These are phyloP conservation scores for Verticillium nonalfalfae DNA, from an alignment of 2,329 filamentous ascomycete genomes.

Conservation along the genomic window DNA sequence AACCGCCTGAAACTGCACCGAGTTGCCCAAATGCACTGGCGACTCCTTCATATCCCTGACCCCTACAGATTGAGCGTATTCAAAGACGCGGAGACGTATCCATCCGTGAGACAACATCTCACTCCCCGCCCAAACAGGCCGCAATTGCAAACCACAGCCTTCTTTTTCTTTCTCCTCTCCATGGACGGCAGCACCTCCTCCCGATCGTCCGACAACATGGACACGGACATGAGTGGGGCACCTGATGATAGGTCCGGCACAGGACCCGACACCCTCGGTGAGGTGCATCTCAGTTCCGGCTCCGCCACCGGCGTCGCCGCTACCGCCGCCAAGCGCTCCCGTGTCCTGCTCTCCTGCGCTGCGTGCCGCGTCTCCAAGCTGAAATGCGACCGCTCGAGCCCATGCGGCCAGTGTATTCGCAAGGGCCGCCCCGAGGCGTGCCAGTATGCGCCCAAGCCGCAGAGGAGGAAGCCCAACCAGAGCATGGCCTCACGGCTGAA, in stretches of 20 bases:
- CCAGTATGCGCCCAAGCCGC: constrained; percentile 40
- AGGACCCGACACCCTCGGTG: not conserved
- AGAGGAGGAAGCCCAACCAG: constrained; percentile 31
- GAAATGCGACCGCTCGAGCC: constrained; percentile 47
- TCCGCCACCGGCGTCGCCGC: not conserved
- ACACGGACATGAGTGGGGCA: not conserved
- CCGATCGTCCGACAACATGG: not conserved
- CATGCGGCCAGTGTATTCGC: constrained; percentile 46
- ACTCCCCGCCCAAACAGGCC: too few relatives aligned
- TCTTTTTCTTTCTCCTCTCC: not conserved
- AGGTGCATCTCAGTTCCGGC: not conserved
- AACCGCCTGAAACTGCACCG: too few relatives aligned
- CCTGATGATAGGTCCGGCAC: not conserved
- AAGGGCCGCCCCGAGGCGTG: constrained; percentile 40
- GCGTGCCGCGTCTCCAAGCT: constrained; percentile 48
- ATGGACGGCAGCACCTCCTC: constrained; percentile 1
- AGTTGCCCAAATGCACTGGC: too few relatives aligned
- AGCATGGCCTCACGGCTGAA: constrained; percentile 48
- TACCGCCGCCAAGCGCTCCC: constrained; percentile 31
- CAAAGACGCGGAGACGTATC: too few relatives aligned
- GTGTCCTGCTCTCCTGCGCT: constrained; percentile 45
- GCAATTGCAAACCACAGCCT: too few relatives aligned
- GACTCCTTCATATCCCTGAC: too few relatives aligned
- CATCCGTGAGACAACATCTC: too few relatives aligned
- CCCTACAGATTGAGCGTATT: too few relatives aligned